These are phyloP conservation scores for Naganishia randhawae DNA, from an alignment of 768 basidiomycete genomes.

Conservation along the genomic window DNA sequence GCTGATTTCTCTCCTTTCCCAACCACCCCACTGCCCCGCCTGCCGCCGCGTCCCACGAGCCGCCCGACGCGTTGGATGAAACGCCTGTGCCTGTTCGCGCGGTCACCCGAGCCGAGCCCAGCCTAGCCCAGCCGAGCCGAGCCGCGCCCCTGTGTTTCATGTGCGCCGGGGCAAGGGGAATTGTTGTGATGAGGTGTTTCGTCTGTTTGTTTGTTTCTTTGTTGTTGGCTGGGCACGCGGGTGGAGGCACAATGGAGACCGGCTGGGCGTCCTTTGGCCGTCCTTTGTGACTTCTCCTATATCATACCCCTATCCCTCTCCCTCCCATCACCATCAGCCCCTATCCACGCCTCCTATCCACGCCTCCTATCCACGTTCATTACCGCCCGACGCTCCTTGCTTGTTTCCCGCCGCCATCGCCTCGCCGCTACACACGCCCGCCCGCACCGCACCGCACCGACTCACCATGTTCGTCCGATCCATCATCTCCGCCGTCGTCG, in stretches of 20 bases:
- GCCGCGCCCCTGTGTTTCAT: background rate
- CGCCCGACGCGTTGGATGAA: too few species aligned
- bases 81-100: background rate
- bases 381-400: background rate
- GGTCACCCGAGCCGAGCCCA: background rate
- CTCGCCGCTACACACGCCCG: background rate
- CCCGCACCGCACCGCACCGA: background rate
- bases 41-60: background rate
- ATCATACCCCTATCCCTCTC: background rate
- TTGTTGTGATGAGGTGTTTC: background rate
- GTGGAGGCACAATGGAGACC: background rate
- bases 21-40: background rate
- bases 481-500: background rate
- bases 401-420: background rate
- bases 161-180: background rate
- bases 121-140: background rate
- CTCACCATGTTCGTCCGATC: constrained; percentile 10
- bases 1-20: too few species aligned
- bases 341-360: background rate
- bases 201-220: background rate
- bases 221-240: background rate
- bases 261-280: background rate
- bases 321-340: background rate
- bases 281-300: background rate
- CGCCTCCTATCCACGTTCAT: background rate